Evolutionary conservation across 2,329 filamentous ascomycete genomes (phyloP).

Genomic region (Colletotrichum theobromicola): DNA sequence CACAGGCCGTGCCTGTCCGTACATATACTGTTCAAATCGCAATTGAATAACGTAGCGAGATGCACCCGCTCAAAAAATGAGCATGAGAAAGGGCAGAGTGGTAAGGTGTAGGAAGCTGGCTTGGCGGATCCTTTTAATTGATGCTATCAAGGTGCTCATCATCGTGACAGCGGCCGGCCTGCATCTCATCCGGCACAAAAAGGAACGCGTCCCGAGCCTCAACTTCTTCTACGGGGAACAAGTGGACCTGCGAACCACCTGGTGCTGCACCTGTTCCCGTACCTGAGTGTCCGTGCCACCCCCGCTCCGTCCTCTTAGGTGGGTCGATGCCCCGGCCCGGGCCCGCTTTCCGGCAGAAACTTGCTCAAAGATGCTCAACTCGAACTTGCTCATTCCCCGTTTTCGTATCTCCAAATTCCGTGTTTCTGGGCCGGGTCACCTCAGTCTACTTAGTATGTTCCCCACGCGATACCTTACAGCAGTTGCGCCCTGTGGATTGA

Average conservation of each 20-base stretch:
- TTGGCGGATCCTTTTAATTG: background rate
- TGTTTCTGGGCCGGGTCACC: background rate
- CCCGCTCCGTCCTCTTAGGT: background rate
- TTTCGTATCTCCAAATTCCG: background rate
- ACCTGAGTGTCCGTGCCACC: background rate
- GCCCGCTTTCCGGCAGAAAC: conserved; percentile 28
- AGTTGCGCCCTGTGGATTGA: background rate
- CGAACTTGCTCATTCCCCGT: conserved; percentile 18
- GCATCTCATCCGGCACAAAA: background rate
- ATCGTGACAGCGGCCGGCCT: too few species aligned
- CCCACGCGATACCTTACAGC: too few species aligned
- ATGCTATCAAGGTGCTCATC: background rate
- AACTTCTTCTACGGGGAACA: background rate
- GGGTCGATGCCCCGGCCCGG: background rate
- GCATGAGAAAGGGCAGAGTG: background rate
- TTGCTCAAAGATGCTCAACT: conserved; percentile 43
- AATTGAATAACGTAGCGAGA: background rate
- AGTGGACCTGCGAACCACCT: background rate
- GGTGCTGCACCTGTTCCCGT: background rate
- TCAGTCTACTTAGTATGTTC: too few species aligned
- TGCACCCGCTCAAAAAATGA: background rate
- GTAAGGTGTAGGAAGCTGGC: background rate
- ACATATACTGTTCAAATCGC: background rate
- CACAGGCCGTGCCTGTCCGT: background rate
- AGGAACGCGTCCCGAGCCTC: background rate